Evolutionary conservation across 2,329 filamentous ascomycete genomes (phyloP).

Genomic region (Seiridium unicorne): DNA sequence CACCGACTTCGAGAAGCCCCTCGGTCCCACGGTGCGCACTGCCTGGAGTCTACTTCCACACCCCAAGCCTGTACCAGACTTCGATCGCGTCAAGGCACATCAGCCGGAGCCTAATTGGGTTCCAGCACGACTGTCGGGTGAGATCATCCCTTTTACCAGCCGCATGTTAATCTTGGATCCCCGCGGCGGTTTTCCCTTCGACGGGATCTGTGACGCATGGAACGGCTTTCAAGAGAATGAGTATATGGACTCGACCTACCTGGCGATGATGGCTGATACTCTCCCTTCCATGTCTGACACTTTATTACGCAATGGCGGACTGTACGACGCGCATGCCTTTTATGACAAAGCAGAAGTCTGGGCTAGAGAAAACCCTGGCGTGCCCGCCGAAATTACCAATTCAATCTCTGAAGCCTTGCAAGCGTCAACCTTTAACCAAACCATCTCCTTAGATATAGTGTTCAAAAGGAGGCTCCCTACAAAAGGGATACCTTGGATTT

Average conservation of each 20-base stretch:
- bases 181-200: constrained; percentile 15
- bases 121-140: constrained; percentile 14
- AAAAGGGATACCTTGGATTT: constrained; percentile 18
- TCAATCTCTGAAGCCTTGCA: constrained; percentile 16
- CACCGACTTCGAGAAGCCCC: constrained; percentile 19
- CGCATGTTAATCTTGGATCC: constrained; percentile 18
- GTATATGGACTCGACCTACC: constrained; percentile 20
- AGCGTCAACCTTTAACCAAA: constrained; percentile 14
- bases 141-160: constrained; percentile 17
- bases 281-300: constrained; percentile 27
- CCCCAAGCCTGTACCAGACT: constrained; percentile 20
- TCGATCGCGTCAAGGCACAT: constrained; percentile 13
- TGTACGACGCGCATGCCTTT: constrained; percentile 20
- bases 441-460: constrained; percentile 22
- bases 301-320: constrained; percentile 19
- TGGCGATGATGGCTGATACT: constrained; percentile 24
- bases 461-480: constrained; percentile 22
- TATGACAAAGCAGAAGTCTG: constrained; percentile 13
- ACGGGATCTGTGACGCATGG: constrained; percentile 23
- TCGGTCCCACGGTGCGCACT: constrained; percentile 17
- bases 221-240: constrained; percentile 16
- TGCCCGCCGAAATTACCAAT: constrained; percentile 13
- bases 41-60: constrained; percentile 16
- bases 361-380: constrained; percentile 20
- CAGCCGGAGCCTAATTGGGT: constrained; percentile 22